phyloP scores from a whole-genome alignment of 2,329 filamentous ascomycete species.

The Pseudocercospora fijiensis region DNA sequence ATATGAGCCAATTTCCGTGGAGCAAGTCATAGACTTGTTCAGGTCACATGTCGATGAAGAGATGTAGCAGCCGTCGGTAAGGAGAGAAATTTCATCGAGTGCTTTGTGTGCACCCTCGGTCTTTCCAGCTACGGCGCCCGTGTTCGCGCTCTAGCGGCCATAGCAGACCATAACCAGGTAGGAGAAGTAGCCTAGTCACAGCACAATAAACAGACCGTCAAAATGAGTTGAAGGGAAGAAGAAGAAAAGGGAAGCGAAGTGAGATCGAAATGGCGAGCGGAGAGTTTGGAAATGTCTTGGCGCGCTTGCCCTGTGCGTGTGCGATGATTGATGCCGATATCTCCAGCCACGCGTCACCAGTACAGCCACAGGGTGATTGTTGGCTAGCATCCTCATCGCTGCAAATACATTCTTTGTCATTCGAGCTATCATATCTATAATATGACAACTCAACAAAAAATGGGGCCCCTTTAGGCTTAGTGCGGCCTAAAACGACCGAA shows the following conservation, averaged over 20 bases:
- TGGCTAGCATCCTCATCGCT: too few relatives aligned
- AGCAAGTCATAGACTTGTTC: neutral
- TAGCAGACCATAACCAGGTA: conserved; percentile 61
- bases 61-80: conserved; percentile 66
- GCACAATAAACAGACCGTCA: conserved; percentile 66
- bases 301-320: neutral
- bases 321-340: too few relatives aligned
- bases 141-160: conserved; percentile 59
- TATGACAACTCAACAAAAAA: too few relatives aligned
- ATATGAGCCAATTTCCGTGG: neutral
- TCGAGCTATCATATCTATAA: too few relatives aligned
- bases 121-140: conserved; percentile 65
- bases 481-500: too few relatives aligned
- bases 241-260: too few relatives aligned
- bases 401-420: too few relatives aligned
- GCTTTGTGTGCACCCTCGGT: conserved; percentile 50
- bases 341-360: too few relatives aligned
- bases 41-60: neutral
- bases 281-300: conserved; percentile 8
- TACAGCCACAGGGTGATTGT: too few relatives aligned
- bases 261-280: conserved; percentile 13
- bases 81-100: conserved; percentile 59
- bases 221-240: conserved; percentile 54
- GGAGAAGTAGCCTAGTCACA: conserved; percentile 46
- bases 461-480: too few relatives aligned